phyloP scores from a whole-genome alignment of 2,329 filamentous ascomycete genomes.

The Phoma sp. region DNA sequence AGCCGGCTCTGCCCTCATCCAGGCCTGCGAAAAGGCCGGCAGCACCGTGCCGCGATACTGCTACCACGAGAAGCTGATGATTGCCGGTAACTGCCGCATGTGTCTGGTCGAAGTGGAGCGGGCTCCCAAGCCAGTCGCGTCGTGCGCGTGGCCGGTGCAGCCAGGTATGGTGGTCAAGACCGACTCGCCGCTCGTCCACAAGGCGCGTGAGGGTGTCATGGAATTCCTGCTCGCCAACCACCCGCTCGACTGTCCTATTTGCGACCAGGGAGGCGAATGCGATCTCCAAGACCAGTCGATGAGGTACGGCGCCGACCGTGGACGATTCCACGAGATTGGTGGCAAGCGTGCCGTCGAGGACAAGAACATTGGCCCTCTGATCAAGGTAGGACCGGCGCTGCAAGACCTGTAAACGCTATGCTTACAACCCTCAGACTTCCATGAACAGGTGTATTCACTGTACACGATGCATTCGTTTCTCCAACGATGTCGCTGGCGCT shows the following conservation, averaged over 20 bases:
- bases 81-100: conserved; percentile 99
- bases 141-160: conserved; percentile 98
- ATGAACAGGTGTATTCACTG: conserved; percentile 99
- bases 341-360: conserved; percentile 99
- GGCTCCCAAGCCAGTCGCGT: conserved; percentile 95
- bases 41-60: conserved; percentile 93
- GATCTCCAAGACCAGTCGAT: conserved; percentile 99
- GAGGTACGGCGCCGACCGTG: conserved; percentile 95
- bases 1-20: conserved; percentile 97
- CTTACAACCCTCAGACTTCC: conserved; percentile 68
- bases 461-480: conserved; percentile 95
- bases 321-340: conserved; percentile 92
- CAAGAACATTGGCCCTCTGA: conserved; percentile 97
- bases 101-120: conserved; percentile 97
- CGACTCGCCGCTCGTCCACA: conserved; percentile 93
- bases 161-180: conserved; percentile 99
- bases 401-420: not conserved
- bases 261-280: conserved; percentile 98
- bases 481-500: conserved; percentile 95
- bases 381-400: conserved; percentile 66
- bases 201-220: conserved; percentile 98
- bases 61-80: conserved; percentile 99
- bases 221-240: conserved; percentile 97
- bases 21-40: conserved; percentile 98
- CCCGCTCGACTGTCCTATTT: conserved; percentile 94